These are phyloP conservation scores for Pichia manshurica DNA, from an alignment of 805 yeast genomes.

Conservation along the genomic window DNA sequence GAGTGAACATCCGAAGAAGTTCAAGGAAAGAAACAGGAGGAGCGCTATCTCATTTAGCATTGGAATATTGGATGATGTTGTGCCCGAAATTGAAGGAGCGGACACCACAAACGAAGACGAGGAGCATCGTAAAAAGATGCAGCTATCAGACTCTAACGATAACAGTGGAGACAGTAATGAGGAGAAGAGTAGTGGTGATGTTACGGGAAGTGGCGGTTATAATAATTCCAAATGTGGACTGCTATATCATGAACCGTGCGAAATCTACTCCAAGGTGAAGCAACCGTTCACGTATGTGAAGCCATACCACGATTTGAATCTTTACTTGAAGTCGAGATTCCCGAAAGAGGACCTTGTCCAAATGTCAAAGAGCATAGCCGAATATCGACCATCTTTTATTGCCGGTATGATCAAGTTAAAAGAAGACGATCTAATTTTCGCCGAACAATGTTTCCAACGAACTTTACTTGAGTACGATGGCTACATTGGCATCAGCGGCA, in stretches of 20 bases:
- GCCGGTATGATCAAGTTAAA: constrained; percentile 86
- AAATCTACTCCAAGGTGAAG: constrained; percentile 68
- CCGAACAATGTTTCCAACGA: constrained; percentile 95
- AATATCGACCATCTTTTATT: constrained; percentile 85
- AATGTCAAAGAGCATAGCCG: constrained; percentile 85
- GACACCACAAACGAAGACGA: not conserved
- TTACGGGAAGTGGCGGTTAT: not conserved
- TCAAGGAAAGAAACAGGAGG: constrained; percentile 27
- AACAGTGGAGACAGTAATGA: not conserved
- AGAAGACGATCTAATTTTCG: constrained; percentile 86
- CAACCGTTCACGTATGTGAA: constrained; percentile 85
- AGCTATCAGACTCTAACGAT: not conserved
- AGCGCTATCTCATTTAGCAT: constrained; percentile 44
- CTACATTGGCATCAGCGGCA: constrained; percentile 77
- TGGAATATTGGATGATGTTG: constrained; percentile 34
- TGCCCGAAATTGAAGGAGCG: constrained; percentile 2
- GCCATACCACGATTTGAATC: constrained; percentile 78
- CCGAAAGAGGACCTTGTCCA: constrained; percentile 56
- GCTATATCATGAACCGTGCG: constrained; percentile 59
- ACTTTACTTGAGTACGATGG: constrained; percentile 84
- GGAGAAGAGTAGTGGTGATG: not conserved
- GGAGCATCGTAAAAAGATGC: not conserved
- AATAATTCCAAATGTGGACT: constrained; percentile 34
- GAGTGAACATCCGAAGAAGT: constrained; percentile 37
- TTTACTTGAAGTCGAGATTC: constrained; percentile 68